Conservation (phyloP, 164 flowering plant species). For the Malania oleifera region DNA sequence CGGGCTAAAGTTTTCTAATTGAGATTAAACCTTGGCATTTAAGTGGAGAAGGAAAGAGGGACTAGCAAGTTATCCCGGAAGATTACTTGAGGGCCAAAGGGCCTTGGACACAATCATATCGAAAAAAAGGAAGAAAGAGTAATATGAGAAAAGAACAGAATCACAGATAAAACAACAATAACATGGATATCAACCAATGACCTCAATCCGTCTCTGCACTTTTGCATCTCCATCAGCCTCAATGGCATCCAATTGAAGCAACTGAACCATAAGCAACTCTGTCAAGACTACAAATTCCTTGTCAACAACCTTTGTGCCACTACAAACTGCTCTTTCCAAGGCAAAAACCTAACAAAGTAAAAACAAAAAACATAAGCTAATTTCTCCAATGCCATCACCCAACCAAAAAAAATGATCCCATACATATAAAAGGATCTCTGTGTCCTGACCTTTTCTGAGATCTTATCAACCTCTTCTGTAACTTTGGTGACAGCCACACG, state of each 20-base stretch:
- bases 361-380: not conserved
- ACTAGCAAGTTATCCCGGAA: too few relatives aligned
- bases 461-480: constrained; percentile 26
- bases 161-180: not conserved
- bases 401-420: not conserved
- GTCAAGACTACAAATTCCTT: constrained; percentile 35
- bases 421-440: not conserved
- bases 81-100: too few relatives aligned
- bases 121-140: too few relatives aligned
- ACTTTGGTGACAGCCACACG: constrained; percentile 25
- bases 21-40: too few relatives aligned
- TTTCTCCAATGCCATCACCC: not conserved
- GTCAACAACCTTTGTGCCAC: constrained; percentile 30
- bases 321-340: constrained; percentile 22
- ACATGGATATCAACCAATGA: too few relatives aligned
- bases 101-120: too few relatives aligned
- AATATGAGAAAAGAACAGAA: not conserved
- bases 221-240: constrained; percentile 39
- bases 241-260: constrained; percentile 40
- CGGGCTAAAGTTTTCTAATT: too few relatives aligned
- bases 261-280: constrained; percentile 40
- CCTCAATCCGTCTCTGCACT: constrained; percentile 38
- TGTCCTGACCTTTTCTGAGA: constrained; percentile 28
- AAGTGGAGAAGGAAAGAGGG: too few relatives aligned
- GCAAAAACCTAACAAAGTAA: constrained; percentile 23